A percentile compares a stretch with the other conserved stretches of the same genome.
These are phyloP conservation scores for Suillus ampliporus DNA, from an alignment of 768 basidiomycete species.

Conservation along the genomic window DNA sequence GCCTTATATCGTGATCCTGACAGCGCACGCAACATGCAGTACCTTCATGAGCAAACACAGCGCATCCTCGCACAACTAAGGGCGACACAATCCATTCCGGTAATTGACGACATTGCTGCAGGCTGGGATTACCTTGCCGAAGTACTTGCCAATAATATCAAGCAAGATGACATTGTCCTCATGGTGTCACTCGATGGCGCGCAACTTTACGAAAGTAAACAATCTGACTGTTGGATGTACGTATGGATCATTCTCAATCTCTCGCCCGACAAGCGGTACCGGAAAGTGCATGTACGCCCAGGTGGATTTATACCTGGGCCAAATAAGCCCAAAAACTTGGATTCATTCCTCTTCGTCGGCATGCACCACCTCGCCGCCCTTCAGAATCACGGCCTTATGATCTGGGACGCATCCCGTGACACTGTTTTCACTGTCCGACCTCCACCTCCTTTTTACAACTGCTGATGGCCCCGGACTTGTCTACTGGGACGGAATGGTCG, in stretches of 20 bases:
- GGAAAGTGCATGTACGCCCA: slow-evolving; percentile 36
- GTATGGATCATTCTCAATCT: slow-evolving; percentile 38
- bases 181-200: slow-evolving; percentile 47
- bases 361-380: slow-evolving; percentile 40
- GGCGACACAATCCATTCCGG: too few relatives aligned
- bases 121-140: slow-evolving; percentile 35
- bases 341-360: slow-evolving; percentile 41
- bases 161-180: slow-evolving; percentile 40
- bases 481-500: slow-evolving; percentile 37
- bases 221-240: slow-evolving; percentile 49
- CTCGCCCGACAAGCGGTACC: slow-evolving; percentile 36
- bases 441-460: slow-evolving; percentile 29
- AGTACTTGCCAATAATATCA: slow-evolving; percentile 25
- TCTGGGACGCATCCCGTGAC: slow-evolving; percentile 37
- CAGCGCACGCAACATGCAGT: slow-evolving; percentile 31
- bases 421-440: slow-evolving; percentile 24
- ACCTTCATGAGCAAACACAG: slow-evolving; percentile 23
- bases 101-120: slow-evolving; percentile 36
- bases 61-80: too few relatives aligned
- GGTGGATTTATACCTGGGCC: slow-evolving; percentile 41
- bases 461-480: slow-evolving; percentile 33
- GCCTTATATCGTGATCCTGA: slow-evolving; percentile 36
- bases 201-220: slow-evolving; percentile 48
- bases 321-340: slow-evolving; percentile 36
- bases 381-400: slow-evolving; percentile 33